Evolutionary conservation across 2,329 filamentous ascomycete genomes (phyloP).

Genomic region (Cladosporium sphaerospermum): DNA sequence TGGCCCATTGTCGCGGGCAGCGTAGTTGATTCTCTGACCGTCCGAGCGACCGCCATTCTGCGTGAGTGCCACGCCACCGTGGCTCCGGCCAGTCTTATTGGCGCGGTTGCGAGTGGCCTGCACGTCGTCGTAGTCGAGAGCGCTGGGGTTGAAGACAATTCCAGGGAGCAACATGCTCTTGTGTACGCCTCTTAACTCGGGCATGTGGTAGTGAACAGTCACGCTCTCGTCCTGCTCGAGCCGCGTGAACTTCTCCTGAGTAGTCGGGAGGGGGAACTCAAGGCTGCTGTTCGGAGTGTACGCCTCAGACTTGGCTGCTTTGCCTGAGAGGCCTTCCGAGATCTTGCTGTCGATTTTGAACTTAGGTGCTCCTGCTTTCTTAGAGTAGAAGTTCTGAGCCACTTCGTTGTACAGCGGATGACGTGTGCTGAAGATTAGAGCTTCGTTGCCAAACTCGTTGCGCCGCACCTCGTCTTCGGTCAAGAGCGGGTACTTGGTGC

Average conservation of each 20-base stretch:
- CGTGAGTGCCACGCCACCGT: conserved; percentile 61
- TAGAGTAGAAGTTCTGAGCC: conserved; percentile 81
- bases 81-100: conserved; percentile 59
- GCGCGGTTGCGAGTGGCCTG: conserved; percentile 64
- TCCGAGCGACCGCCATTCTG: conserved; percentile 40
- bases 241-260: conserved; percentile 57
- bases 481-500: conserved; percentile 72
- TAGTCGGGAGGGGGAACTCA: conserved; percentile 67
- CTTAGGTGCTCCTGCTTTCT: conserved; percentile 61
- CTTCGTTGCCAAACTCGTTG: conserved; percentile 74
- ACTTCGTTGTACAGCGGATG: conserved; percentile 84
- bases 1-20: conserved; percentile 23
- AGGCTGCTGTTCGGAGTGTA: conserved; percentile 81
- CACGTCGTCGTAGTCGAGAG: conserved; percentile 69
- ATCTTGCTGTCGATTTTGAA: conserved; percentile 68
- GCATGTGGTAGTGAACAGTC: conserved; percentile 83
- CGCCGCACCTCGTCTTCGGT: conserved; percentile 69
- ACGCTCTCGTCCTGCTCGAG: conserved; percentile 83
- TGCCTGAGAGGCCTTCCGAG: conserved; percentile 73
- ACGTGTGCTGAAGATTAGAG: conserved; percentile 74
- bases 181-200: conserved; percentile 64
- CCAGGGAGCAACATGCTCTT: conserved; percentile 93
- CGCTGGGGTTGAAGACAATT: conserved; percentile 64
- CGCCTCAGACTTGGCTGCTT: conserved; percentile 70
- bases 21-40: conserved; percentile 51